Evolutionary conservation across 2,329 filamentous ascomycete species (phyloP).

Genomic region (Aspergillus sp.): DNA sequence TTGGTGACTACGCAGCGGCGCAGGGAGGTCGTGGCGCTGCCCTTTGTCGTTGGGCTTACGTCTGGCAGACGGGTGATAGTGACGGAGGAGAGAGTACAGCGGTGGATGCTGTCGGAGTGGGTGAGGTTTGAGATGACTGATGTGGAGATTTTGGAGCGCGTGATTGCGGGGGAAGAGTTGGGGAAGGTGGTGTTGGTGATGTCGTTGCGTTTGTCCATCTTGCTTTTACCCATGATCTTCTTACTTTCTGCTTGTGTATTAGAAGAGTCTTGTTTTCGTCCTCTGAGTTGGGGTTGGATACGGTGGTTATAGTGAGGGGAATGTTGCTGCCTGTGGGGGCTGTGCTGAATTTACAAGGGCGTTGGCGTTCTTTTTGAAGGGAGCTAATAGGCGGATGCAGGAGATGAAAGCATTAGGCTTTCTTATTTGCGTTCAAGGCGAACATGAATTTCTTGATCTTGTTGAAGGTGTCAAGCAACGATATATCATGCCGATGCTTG

Average conservation of each 20-base stretch:
- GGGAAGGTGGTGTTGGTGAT: constrained; percentile 9
- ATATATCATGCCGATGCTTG: not conserved
- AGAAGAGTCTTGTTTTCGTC: not conserved
- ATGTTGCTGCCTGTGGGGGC: constrained; percentile 15
- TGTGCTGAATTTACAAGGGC: not conserved
- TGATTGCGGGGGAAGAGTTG: constrained; percentile 15
- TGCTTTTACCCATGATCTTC: not conserved
- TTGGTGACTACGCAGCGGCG: constrained; percentile 23
- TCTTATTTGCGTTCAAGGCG: not conserved
- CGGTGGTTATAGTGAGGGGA: constrained; percentile 3
- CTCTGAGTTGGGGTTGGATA: not conserved
- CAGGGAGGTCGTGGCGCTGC: constrained; percentile 17
- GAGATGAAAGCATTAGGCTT: not conserved
- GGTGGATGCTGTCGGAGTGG: constrained; percentile 17
- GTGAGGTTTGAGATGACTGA: constrained; percentile 22
- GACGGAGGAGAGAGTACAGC: constrained; percentile 12
- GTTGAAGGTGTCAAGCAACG: not conserved
- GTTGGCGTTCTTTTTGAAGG: not conserved
- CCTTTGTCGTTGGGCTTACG: not conserved
- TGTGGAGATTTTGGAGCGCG: constrained; percentile 17
- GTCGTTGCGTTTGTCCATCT: constrained; percentile 6
- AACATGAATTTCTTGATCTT: not conserved
- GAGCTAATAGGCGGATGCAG: not conserved
- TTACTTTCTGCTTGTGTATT: not conserved
- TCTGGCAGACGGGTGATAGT: constrained; percentile 7